Evolutionary conservation across 2,329 filamentous ascomycete genomes (phyloP).

Genomic region (Colletotrichum simmondsii): DNA sequence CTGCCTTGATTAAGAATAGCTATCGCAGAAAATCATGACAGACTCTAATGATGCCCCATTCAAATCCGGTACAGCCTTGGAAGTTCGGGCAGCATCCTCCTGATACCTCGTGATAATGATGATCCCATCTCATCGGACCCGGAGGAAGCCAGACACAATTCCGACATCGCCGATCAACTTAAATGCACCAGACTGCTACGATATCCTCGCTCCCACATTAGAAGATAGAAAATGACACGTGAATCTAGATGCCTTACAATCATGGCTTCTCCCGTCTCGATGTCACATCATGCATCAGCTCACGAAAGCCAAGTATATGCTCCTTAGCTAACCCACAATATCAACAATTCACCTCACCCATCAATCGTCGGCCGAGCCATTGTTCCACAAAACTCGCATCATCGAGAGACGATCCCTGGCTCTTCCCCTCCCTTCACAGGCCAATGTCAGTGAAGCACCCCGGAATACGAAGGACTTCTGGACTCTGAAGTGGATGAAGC

Average conservation of each 20-base stretch:
- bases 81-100: background rate
- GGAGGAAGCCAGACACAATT: background rate
- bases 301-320: background rate
- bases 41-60: too few relatives aligned
- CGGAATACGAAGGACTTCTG: background rate
- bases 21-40: too few relatives aligned
- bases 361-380: background rate
- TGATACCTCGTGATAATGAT: background rate
- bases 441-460: background rate
- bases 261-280: background rate
- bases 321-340: background rate
- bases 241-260: background rate
- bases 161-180: background rate
- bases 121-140: background rate
- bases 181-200: background rate
- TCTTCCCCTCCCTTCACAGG: background rate
- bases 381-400: background rate
- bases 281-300: constrained; percentile 12
- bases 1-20: too few relatives aligned
- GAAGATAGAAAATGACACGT: background rate
- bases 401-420: constrained; percentile 5
- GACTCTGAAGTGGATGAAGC: too few relatives aligned
- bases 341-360: background rate
- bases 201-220: background rate
- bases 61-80: too few relatives aligned